These are phyloP conservation scores for Nakataea oryzae DNA, from an alignment of 2,329 filamentous ascomycete genomes.

Conservation along the genomic window DNA sequence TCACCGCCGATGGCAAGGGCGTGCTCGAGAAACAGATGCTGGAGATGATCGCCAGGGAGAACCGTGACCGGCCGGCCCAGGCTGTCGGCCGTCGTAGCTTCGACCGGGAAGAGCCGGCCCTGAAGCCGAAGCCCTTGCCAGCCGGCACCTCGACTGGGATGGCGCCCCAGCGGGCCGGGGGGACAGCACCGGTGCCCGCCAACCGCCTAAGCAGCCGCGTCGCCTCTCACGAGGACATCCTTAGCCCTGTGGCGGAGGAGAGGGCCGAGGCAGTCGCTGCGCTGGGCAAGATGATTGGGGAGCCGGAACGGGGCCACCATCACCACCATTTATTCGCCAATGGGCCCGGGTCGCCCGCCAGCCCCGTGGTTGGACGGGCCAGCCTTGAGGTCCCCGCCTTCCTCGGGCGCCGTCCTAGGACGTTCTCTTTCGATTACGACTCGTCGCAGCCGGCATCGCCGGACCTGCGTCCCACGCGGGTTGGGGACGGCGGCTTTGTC, in stretches of 20 bases:
- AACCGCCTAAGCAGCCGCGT: conserved; percentile 12
- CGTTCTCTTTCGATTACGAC: conserved; percentile 31
- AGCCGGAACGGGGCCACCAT: background rate
- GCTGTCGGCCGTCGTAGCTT: background rate
- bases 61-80: conserved; percentile 7
- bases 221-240: conserved; percentile 9
- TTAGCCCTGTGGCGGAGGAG: background rate
- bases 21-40: conserved; percentile 52
- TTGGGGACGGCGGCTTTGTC: conserved; percentile 37
- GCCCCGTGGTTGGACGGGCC: conserved; percentile 18
- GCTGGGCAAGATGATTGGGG: background rate
- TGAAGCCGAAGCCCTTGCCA: conserved; percentile 22
- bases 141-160: conserved; percentile 17
- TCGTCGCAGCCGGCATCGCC: conserved; percentile 41
- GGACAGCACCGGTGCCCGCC: conserved; percentile 14
- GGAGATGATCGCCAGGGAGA: conserved; percentile 47
- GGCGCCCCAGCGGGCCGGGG: conserved; percentile 10
- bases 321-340: background rate
- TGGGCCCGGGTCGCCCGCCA: conserved; percentile 16
- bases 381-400: conserved; percentile 38
- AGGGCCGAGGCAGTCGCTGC: background rate
- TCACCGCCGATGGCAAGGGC: conserved; percentile 38
- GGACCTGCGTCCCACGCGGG: conserved; percentile 26
- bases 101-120: conserved; percentile 9
- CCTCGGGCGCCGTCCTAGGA: conserved; percentile 12